Evolutionary conservation across 1,284 basidiomycete species (phyloP), one percentile per base, ranked within the genome.

Genomic region (Leccinum pachyderme): DNA sequence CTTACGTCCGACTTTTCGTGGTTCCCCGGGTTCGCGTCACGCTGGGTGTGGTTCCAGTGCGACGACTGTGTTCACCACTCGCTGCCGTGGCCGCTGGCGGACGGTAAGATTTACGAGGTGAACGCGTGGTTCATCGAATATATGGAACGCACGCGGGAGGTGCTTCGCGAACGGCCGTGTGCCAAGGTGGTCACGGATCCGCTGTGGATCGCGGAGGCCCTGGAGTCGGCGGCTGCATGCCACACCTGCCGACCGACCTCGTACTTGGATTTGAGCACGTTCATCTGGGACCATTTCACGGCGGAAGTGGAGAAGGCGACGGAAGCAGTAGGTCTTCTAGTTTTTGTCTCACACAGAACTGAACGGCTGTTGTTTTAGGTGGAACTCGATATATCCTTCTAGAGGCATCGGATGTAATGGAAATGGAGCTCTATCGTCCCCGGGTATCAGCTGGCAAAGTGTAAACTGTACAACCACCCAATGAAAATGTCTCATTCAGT

Each of bases 1-100:
- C 69, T 70, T 29, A 73, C 71, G 32, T 68, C 70, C 11, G 68
- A 73, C 56, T 73, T 70, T 55, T 66, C 69, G 48, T 73, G 71
- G 68, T 71, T 70, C 57, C 69, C 71, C 1, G 69, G 58, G 8
- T 71, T 73, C n/a, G 70, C 71, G 9, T 72, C 68, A 47, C 67
- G 70, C 22, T 70, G 71, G 68, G 71, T 72, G 33, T 73, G 71
- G 70, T 70, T 70, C 59, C 70, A 72, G 51, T 70, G 68, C 11
- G 67, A 68, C 8, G 68, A 69, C 32, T 69, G 68, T n/a, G 52
- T 72, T 27, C 70, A 72, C 53, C 68, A 69, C 52, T 49, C 56
- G 29, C 61, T 69, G 27, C 70, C 68, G 29, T 69, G 68, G 68
- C 68, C 68, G 24, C 64, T 72, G 28, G 63, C 69, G 46, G 68